Percentiles rank a stretch among this genome's conserved stretches.
Evolutionary conservation across 345 rosid genomes (phyloP).

Genomic region (Eucalyptus virginea): DNA sequence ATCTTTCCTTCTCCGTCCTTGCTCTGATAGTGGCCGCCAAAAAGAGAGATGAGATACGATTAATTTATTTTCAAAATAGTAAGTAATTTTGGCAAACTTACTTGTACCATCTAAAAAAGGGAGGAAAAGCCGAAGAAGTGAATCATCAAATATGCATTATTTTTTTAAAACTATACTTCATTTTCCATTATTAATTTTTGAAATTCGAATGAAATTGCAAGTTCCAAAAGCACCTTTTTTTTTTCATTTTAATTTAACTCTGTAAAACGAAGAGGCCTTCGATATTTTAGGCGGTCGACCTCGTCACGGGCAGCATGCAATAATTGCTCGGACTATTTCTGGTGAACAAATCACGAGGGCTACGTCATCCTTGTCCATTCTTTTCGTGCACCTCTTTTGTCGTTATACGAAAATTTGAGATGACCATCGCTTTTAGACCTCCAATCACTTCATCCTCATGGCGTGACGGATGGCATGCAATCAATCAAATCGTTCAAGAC

Average conservation of each 20-base stretch:
- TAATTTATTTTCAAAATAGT: background rate
- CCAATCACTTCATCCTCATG: background rate
- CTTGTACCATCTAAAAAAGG: background rate
- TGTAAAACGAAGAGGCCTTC: background rate
- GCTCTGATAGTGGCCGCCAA: background rate
- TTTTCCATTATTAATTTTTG: background rate
- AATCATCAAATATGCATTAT: background rate
- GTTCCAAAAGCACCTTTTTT: background rate
- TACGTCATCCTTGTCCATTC: background rate
- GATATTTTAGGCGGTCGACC: background rate
- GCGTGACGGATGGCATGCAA: background rate
- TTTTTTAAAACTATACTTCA: background rate
- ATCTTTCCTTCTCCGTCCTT: conserved; percentile 11
- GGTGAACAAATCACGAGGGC: background rate
- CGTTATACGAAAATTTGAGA: background rate
- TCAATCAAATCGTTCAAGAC: background rate
- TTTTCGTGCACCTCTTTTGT: background rate
- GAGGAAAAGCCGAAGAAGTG: background rate
- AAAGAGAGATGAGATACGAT: background rate
- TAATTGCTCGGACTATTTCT: background rate
- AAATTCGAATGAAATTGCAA: background rate
- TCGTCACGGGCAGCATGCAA: background rate
- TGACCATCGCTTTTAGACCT: background rate
- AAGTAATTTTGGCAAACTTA: background rate
- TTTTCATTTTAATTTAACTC: background rate